These are phyloP conservation scores for Xeromyces bisporus DNA, from an alignment of 495 filamentous ascomycete genomes.

Conservation along the genomic window DNA sequence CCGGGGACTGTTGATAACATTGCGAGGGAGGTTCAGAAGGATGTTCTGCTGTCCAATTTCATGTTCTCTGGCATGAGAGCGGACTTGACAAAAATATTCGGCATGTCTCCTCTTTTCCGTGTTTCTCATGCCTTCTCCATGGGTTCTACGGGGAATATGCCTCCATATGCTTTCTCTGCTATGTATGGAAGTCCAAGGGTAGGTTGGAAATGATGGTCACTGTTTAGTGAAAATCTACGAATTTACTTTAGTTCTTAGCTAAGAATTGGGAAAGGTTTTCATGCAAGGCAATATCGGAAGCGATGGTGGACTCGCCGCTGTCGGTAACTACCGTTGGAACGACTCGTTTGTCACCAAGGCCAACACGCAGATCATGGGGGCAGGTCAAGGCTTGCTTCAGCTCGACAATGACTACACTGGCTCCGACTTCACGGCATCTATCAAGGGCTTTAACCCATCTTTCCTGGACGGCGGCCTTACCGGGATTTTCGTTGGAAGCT, in stretches of 20 bases:
- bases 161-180: constrained; percentile 86
- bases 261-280: constrained; percentile 48
- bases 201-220: constrained; percentile 17
- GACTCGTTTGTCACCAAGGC: constrained; percentile 63
- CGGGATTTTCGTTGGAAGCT: constrained; percentile 87
- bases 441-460: constrained; percentile 92
- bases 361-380: constrained; percentile 60
- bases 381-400: constrained; percentile 56
- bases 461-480: constrained; percentile 78
- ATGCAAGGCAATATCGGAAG: constrained; percentile 92
- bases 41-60: constrained; percentile 85
- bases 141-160: constrained; percentile 61
- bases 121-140: constrained; percentile 92
- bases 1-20: constrained; percentile 87
- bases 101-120: constrained; percentile 85
- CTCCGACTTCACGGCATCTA: constrained; percentile 72
- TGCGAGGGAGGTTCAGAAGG: constrained; percentile 79
- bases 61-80: constrained; percentile 91
- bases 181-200: constrained; percentile 87
- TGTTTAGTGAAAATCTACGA: not conserved
- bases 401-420: constrained; percentile 91
- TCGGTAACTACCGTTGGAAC: constrained; percentile 82
- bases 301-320: constrained; percentile 61
- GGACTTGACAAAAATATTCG: constrained; percentile 89
- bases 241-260: not conserved